Evolutionary conservation across 2,329 filamentous ascomycete species (phyloP).

Genomic region (Rachicladosporium sp.): DNA sequence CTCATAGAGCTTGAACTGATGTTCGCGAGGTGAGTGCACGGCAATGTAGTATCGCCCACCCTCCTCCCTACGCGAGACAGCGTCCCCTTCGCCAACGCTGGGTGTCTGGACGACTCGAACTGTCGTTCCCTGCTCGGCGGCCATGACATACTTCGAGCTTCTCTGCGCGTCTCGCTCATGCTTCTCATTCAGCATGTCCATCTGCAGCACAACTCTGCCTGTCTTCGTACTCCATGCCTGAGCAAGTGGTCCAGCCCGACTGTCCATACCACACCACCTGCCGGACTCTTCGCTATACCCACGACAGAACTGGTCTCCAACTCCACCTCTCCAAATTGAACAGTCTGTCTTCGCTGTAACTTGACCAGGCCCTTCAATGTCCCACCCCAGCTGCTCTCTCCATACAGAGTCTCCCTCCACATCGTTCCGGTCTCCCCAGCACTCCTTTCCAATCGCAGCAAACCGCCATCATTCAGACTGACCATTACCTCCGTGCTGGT

Average conservation of each 20-base stretch:
- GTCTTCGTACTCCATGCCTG: conserved; percentile 76
- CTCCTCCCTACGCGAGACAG: conserved; percentile 7
- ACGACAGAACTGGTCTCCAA: conserved; percentile 58
- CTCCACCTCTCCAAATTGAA: conserved; percentile 51
- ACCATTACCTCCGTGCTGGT: conserved; percentile 66
- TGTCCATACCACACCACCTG: conserved; percentile 54
- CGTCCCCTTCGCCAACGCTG: conserved; percentile 33
- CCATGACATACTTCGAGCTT: conserved; percentile 49
- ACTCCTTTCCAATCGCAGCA: conserved; percentile 57
- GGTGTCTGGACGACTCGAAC: conserved; percentile 59
- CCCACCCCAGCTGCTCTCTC: conserved; percentile 53
- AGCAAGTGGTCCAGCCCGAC: conserved; percentile 81
- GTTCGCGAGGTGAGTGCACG: conserved; percentile 77
- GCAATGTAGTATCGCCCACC: conserved; percentile 47
- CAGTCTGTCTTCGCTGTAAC: conserved; percentile 51
- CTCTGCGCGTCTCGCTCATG: conserved; percentile 35
- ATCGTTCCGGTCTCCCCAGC: conserved; percentile 38
- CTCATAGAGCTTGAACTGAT: conserved; percentile 96
- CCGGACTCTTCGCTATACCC: conserved; percentile 39
- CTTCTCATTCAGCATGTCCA: conserved; percentile 60
- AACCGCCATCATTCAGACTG: conserved; percentile 66
- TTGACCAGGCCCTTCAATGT: conserved; percentile 54
- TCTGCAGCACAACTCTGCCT: conserved; percentile 62
- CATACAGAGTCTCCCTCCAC: conserved; percentile 65
- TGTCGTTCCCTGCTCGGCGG: conserved; percentile 65